Evolutionary conservation across 2,329 filamentous ascomycete genomes (phyloP).

Genomic region (Penicillium aurantiogriseum): DNA sequence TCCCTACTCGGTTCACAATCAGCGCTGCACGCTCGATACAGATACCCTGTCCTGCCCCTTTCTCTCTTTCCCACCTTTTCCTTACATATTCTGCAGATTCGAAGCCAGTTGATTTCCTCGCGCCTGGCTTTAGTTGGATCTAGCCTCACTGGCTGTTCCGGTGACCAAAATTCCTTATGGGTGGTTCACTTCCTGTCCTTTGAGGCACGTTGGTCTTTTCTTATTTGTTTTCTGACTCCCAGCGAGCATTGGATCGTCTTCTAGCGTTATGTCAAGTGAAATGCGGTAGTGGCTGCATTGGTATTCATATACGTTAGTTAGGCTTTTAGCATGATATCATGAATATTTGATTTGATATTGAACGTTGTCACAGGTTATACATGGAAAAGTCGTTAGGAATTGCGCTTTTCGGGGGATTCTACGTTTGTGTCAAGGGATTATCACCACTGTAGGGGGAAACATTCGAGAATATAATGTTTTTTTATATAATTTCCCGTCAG

Average conservation of each 20-base stretch:
- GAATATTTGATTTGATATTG: not conserved
- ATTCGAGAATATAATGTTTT: not conserved
- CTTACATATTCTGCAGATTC: conserved; percentile 34
- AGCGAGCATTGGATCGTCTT: conserved; percentile 20
- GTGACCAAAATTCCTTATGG: conserved; percentile 11
- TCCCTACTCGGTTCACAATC: conserved; percentile 23
- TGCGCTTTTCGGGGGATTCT: not conserved
- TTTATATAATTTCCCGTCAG: not conserved
- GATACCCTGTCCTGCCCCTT: conserved; percentile 29
- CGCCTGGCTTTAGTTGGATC: not conserved
- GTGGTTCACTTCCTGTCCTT: conserved; percentile 12
- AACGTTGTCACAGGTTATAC: not conserved
- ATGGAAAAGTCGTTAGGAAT: not conserved
- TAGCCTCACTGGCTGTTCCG: conserved; percentile 1
- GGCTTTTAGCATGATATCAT: not conserved
- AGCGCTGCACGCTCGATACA: conserved; percentile 33
- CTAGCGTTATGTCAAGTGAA: conserved; percentile 17
- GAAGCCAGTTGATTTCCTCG: conserved; percentile 30
- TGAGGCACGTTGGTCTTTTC: conserved; percentile 1
- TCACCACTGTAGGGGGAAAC: not conserved
- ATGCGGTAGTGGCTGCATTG: conserved; percentile 7
- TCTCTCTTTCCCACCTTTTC: conserved; percentile 13
- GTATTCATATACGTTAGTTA: not conserved
- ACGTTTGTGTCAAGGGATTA: not conserved
- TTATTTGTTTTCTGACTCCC: conserved; percentile 3